Evolutionary conservation across 768 basidiomycete species (phyloP), one percentile per base, ranked within the genome.

Genomic region (Calvatia gigantea): DNA sequence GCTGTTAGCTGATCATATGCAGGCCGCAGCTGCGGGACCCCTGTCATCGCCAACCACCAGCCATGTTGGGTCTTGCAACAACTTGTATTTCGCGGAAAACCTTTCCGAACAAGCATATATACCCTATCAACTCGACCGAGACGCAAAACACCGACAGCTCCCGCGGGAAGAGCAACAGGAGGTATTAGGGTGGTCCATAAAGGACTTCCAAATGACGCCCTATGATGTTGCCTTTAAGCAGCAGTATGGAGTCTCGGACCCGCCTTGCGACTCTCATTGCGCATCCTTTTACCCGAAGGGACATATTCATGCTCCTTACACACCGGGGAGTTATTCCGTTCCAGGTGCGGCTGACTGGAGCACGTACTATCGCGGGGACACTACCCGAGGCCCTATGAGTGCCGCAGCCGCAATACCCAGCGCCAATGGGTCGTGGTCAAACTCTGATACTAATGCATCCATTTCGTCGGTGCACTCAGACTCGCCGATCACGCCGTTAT

Each of bases 401-500:
- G 21, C 17, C 38, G 21, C 38, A 42, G 29, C 42, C 29, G 6
- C 46, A 27, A 12, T 37, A 17, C 37, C 35, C 37, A 27, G 35
- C 45, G 37, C 19, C 19, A 49, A 56, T 15, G 54, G 49, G 27
- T 32, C 47, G 6, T 56, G 46, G 54, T 54, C 52, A 15, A 49
- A 56, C n/a, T 41, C 38, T 32, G 25, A 31, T 25, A 32, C 54
- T 29, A 33, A 48, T 32, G 27, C 37, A 41, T 48, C 28, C 38
- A 39, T 37, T 49, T 56, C 54, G 17, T 39, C 45, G 29, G 47
- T 56, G 31, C 46, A 39, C 37, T 56, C 54, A 31, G 37, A 42
- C 33, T 56, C 38, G 32, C 54, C 54, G 46, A 56, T 49, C 47
- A 48, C 28, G 39, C 42, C 45, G 35, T 35, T 47, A 55, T 55